Base-by-base conservation (phyloP, 2,329 filamentous ascomycete species). In the Fusarium brachygibbosum region DNA sequence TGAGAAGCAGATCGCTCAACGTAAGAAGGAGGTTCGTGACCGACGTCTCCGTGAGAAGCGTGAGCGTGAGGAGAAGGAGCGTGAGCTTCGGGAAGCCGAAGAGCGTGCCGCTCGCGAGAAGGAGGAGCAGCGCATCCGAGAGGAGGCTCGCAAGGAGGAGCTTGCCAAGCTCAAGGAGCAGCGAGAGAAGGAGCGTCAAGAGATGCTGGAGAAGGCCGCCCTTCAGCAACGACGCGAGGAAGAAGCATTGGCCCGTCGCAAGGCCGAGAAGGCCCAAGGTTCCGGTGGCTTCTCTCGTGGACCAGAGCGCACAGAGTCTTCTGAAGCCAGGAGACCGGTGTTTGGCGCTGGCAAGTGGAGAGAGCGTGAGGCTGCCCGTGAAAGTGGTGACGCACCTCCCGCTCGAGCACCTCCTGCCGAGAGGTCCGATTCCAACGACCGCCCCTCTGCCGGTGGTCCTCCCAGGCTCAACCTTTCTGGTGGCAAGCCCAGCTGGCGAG, bases 11-110 rank as follows among this genome's bases (percentile, higher is more conserved):
- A 97, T 98, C 81, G 88, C 91, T 38, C 87, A 90, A 70, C 93
- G 96, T 76, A 90, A 94, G 82, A 95, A 93, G 86, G 94, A 98
- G 79, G 89, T 92, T 76, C 91, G 92, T 74, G 95, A 98, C 77
- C 89, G 90, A 73, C 91, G 91, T 79, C 87, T 93, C 58, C 90
- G 91, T 58, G 94, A 98, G 87, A 93, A 90, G 83, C 87, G 89
- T 59, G 93, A 97, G 82, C 88, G 86, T 51, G 94, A 97, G 80
- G 94, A 96, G 80, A 89, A 90, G 77, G 94, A 97, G 83, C 88
- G 90, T 58, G 87, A 87, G 69, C 85, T 90, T 59, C 87, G 86
- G 63, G 96, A 98, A 80, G 93, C 96, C 74, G 93, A 97, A 79
- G 95, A 98, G 85, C 90, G 91, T 71, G 86, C 88, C 66, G 88